These are phyloP conservation scores for Fusarium poae DNA, from an alignment of 2,329 filamentous ascomycete species.

Conservation along the genomic window DNA sequence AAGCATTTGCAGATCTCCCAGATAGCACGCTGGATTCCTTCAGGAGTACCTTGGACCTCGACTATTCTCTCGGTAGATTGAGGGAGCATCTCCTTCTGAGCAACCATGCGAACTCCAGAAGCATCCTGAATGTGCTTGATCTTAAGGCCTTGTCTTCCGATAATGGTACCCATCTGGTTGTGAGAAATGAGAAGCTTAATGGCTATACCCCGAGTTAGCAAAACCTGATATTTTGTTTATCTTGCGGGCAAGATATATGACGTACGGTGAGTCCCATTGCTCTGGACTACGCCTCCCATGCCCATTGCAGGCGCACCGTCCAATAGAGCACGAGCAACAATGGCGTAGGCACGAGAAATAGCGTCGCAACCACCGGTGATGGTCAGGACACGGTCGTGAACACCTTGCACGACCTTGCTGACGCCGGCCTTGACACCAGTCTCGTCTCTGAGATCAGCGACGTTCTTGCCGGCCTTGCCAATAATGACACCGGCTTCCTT, in stretches of 20 bases:
- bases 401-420: slow-evolving; percentile 97
- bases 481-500: slow-evolving; percentile 99
- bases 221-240: not conserved
- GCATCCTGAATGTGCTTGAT: slow-evolving; percentile 99
- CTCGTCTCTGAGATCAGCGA: slow-evolving; percentile 95
- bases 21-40: slow-evolving; percentile 93
- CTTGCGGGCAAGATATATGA: slow-evolving; percentile 3
- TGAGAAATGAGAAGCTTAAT: slow-evolving; percentile 98
- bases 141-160: slow-evolving; percentile 94
- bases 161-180: slow-evolving; percentile 99
- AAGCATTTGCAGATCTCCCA: slow-evolving; percentile 99
- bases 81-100: slow-evolving; percentile 99
- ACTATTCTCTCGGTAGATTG: slow-evolving; percentile 99
- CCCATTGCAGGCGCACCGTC: slow-evolving; percentile 95
- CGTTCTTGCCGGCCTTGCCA: slow-evolving; percentile 98
- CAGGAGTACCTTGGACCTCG: slow-evolving; percentile 93
- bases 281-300: slow-evolving; percentile 91
- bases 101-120: slow-evolving; percentile 98
- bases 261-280: slow-evolving; percentile 92
- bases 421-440: slow-evolving; percentile 98
- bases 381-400: slow-evolving; percentile 96
- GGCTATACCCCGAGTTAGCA: slow-evolving; percentile 65
- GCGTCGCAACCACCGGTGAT: slow-evolving; percentile 91
- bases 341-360: slow-evolving; percentile 91
- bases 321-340: slow-evolving; percentile 90